A percentile compares a stretch with the other conserved stretches of the same genome.
Evolutionary conservation across 371 early-diverging fungal species (phyloP).

Genomic region (Hamiltosporidium magnivora): DNA sequence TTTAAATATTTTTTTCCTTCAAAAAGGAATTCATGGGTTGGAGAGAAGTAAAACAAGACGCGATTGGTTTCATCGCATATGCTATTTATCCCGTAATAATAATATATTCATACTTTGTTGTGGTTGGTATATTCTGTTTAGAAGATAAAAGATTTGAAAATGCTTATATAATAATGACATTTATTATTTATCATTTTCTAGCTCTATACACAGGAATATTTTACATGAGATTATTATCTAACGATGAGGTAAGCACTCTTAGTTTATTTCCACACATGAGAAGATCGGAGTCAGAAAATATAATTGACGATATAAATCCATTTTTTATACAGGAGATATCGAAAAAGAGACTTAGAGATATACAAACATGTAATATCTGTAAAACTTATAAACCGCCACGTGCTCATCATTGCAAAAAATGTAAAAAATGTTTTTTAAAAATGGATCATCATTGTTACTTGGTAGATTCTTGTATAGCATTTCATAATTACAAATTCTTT

Average conservation of each 20-base stretch:
- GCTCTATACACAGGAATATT: slow-evolving; percentile 30
- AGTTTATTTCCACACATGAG: slow-evolving; percentile 36
- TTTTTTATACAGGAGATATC: slow-evolving; percentile 43
- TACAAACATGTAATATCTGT: slow-evolving; percentile 46
- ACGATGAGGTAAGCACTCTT: slow-evolving; percentile 33
- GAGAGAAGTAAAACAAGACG: too few species aligned
- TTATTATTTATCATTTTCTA: slow-evolving; percentile 36
- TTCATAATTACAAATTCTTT: slow-evolving; percentile 57
- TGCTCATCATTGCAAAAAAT: slow-evolving; percentile 56
- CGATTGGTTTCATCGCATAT: not conserved
- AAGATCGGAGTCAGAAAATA: not conserved
- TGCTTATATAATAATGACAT: slow-evolving; percentile 19
- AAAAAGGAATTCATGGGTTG: too few species aligned
- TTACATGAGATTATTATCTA: slow-evolving; percentile 38
- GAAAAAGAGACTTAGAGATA: slow-evolving; percentile 8
- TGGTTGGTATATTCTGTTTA: slow-evolving; percentile 38
- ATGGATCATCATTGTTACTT: slow-evolving; percentile 56
- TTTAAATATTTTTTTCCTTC: too few species aligned
- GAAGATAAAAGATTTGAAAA: slow-evolving; percentile 20
- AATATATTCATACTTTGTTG: slow-evolving; percentile 47
- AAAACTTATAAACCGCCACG: slow-evolving; percentile 57
- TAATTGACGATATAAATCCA: slow-evolving; percentile 36
- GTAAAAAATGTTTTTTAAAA: slow-evolving; percentile 55
- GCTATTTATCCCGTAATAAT: not conserved
- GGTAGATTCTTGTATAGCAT: slow-evolving; percentile 53